Evolutionary conservation across 176 grass and related monocot genomes (phyloP), one percentile per base, ranked within the genome.

Genomic region (Triticum dicoccoides): DNA sequence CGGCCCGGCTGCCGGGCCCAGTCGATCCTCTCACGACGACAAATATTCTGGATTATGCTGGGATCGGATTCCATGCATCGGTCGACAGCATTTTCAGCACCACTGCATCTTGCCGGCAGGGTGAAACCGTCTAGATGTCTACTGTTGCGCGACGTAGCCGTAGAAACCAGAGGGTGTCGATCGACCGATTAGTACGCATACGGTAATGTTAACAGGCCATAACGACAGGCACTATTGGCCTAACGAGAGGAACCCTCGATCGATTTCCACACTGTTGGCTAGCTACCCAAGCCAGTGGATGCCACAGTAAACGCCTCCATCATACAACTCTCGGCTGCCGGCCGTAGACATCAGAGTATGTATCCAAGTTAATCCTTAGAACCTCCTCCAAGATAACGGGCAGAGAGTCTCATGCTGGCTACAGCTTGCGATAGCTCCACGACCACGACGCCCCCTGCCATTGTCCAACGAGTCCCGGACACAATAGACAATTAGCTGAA

Each of bases 391-490:
- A n/a, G 56, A 59, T 21, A 59, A 9, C 56, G 7, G 20, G 56
- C 18, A 0, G 56, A 30, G 51, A 30, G 56, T 59, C 56, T 21
- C 56, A 59, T 59, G 56, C 56, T 21, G 54, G 54, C 56, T 59
- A 59, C 56, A 59, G 56, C 56, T 59, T 9, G 18, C 20, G 56
- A 59, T 59, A 3, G 56, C 56, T 59, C 65, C 10, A 24, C n/a
- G 89, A 90, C 59, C 74, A 80, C 5, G 89, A 87, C 84, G 14
- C 44, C 9, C 51, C 64, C 80, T 37, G 15, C 56, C 29, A 9
- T 45, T 87, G 74, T 68, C 49, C 58, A 73, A 54, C 7, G n/a
- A 74, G 9, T 85, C 73, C 9, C 10, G 74, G 62, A 54, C 69
- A 45, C 13, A 33, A 59, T 45, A 73, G 23, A 35, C 58, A 12